Percentiles rank a stretch among this genome's conserved stretches.
Evolutionary conservation across 371 early-diverging fungal genomes (phyloP).

Genomic region (Mortierella sp.): DNA sequence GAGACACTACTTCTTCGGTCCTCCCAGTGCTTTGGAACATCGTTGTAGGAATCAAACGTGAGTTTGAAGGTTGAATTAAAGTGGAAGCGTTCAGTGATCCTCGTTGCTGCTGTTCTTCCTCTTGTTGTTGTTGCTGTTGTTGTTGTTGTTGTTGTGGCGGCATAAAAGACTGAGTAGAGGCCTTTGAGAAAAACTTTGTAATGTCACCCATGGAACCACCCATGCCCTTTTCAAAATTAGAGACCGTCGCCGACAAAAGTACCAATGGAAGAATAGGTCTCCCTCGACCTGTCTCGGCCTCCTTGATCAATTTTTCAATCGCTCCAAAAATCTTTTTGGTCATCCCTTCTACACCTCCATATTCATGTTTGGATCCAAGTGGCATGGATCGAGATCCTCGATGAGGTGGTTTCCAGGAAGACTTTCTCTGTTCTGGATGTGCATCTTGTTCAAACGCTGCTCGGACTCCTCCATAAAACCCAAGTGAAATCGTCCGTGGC

Average conservation of each 20-base stretch:
- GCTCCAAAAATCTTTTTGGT: conserved; percentile 31
- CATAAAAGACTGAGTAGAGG: conserved; percentile 4
- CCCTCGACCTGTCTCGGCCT: conserved; percentile 24
- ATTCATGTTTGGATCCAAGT: conserved; percentile 35
- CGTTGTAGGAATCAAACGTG: not conserved
- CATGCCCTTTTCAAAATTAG: conserved; percentile 42
- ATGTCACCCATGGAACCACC: conserved; percentile 31
- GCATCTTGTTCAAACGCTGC: conserved; percentile 12
- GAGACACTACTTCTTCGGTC: not conserved
- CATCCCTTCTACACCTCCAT: conserved; percentile 47
- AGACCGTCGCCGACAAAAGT: conserved; percentile 22
- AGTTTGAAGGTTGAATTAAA: not conserved
- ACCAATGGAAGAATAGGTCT: conserved; percentile 36
- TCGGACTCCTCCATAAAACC: conserved; percentile 33
- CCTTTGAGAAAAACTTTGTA: conserved; percentile 48
- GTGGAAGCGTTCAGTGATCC: not conserved
- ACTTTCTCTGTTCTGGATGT: conserved; percentile 12
- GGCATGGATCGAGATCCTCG: conserved; percentile 44
- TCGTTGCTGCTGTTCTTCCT: not conserved
- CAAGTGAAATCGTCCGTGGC: conserved; percentile 45
- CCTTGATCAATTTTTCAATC: conserved; percentile 37
- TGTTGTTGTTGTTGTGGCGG: conserved; percentile 5
- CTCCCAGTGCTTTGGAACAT: not conserved
- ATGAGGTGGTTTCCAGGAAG: conserved; percentile 27
- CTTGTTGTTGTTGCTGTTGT: not conserved